Percentiles rank a stretch among this genome's conserved stretches.
Conservation (phyloP, 441 rosid species). For the Dalechampia spathulata region DNA sequence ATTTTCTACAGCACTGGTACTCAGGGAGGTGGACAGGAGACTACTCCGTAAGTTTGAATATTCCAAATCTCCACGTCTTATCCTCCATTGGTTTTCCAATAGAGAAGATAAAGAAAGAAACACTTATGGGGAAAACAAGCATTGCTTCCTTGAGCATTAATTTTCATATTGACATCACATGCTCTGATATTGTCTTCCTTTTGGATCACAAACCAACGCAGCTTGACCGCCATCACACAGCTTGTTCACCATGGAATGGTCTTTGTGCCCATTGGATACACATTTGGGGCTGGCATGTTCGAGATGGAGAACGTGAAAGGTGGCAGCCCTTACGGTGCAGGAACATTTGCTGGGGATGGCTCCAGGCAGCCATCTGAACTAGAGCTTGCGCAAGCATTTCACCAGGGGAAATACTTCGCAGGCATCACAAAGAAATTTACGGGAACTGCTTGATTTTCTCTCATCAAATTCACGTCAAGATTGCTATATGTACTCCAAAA, state of each 20-base stretch:
- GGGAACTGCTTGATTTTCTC: slow-evolving; percentile 29
- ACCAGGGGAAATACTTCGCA: slow-evolving; percentile 94
- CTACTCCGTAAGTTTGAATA: slow-evolving; percentile 68
- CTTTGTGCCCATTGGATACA: slow-evolving; percentile 88
- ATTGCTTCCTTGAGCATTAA: too few relatives aligned
- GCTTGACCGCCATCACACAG: slow-evolving; percentile 94
- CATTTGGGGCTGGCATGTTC: slow-evolving; percentile 98
- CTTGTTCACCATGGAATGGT: slow-evolving; percentile 97
- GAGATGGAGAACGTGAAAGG: slow-evolving; percentile 96
- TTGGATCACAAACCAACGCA: slow-evolving; percentile 11
- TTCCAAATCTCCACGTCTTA: too few relatives aligned
- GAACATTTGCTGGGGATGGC: slow-evolving; percentile 88
- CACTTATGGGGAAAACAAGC: too few relatives aligned
- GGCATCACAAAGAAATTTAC: slow-evolving; percentile 77
- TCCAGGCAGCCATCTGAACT: slow-evolving; percentile 75
- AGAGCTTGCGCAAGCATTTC: slow-evolving; percentile 79
- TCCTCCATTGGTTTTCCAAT: too few relatives aligned
- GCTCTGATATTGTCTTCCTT: too few relatives aligned
- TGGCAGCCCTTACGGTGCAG: slow-evolving; percentile 93
- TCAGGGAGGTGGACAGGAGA: slow-evolving; percentile 99
- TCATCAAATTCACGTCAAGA: not conserved
- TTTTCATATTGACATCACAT: too few relatives aligned
- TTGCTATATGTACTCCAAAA: not conserved
- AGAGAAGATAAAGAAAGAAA: too few relatives aligned
- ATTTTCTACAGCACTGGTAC: slow-evolving; percentile 92